A percentile compares a stretch with the other conserved stretches of the same genome.
Conservation (phyloP, 306 rosid genomes). For the Potentilla sterilis region DNA sequence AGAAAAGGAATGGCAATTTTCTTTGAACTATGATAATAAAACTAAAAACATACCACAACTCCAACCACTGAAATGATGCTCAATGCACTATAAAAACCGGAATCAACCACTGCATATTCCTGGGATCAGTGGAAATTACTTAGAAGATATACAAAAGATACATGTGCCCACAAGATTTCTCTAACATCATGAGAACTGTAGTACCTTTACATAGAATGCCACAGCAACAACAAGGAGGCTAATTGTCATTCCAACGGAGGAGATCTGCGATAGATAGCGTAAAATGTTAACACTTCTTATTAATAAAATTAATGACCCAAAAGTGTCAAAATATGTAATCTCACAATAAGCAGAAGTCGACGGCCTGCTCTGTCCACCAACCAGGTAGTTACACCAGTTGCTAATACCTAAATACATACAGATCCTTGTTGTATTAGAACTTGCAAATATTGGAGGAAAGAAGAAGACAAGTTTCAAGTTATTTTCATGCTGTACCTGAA, state of each 20-base stretch:
- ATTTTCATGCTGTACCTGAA: slow-evolving; percentile 63
- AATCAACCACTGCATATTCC: slow-evolving; percentile 40
- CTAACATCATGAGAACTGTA: slow-evolving; percentile 11
- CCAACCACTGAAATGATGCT: slow-evolving; percentile 66
- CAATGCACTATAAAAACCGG: slow-evolving; percentile 45
- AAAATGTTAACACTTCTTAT: slow-evolving; percentile 11
- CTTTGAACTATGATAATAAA: slow-evolving; percentile 6
- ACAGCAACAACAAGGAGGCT: slow-evolving; percentile 71
- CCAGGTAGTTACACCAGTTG: slow-evolving; percentile 81
- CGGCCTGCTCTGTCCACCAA: slow-evolving; percentile 85
- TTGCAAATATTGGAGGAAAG: slow-evolving; percentile 22
- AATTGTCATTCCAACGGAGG: slow-evolving; percentile 70
- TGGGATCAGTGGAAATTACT: slow-evolving; percentile 31
- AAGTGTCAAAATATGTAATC: slow-evolving; percentile 29
- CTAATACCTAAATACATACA: slow-evolving; percentile 62
- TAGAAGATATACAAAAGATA: slow-evolving; percentile 11
- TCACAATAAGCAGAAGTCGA: slow-evolving; percentile 72
- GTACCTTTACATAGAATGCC: slow-evolving; percentile 77
- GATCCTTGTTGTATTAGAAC: slow-evolving; percentile 25
- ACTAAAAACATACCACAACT: slow-evolving; percentile 68
- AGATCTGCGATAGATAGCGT: slow-evolving; percentile 54
- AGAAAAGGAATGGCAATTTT: not conserved
- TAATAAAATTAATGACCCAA: slow-evolving; percentile 23
- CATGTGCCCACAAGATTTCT: not conserved
- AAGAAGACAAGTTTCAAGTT: slow-evolving; percentile 12